These are phyloP conservation scores for Aspergillus homomorphus DNA, from an alignment of 495 filamentous ascomycete species.

Conservation along the genomic window DNA sequence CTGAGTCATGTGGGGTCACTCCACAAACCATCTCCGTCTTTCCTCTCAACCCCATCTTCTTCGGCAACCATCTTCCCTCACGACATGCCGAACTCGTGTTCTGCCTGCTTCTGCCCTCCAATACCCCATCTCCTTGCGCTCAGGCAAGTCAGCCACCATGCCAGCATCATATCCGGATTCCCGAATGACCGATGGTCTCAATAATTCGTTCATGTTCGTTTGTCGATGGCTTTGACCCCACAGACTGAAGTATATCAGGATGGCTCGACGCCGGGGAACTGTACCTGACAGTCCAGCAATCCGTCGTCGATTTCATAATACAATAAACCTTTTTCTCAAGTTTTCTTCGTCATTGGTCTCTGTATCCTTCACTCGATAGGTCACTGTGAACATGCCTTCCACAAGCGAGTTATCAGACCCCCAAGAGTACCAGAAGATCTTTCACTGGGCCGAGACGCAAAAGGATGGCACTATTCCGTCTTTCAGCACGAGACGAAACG, in stretches of 20 bases:
- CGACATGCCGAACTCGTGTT: slow-evolving; percentile 17
- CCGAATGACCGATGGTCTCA: background rate
- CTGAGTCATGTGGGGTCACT: slow-evolving; percentile 41
- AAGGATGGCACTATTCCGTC: slow-evolving; percentile 49
- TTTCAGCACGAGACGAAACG: slow-evolving; percentile 47
- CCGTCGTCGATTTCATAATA: background rate
- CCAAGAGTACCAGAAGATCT: slow-evolving; percentile 53
- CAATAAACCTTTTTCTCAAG: background rate
- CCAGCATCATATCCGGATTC: background rate
- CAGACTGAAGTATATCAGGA: slow-evolving; percentile 5
- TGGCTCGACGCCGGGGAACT: background rate
- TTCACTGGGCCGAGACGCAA: slow-evolving; percentile 58
- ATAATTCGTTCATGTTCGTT: background rate
- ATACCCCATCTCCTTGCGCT: background rate
- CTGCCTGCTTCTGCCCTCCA: background rate
- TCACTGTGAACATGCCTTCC: slow-evolving; percentile 34
- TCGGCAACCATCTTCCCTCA: slow-evolving; percentile 16
- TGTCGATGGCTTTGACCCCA: background rate
- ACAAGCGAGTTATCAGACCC: slow-evolving; percentile 28
- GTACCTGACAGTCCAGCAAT: background rate
- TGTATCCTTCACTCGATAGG: background rate
- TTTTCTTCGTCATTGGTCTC: background rate
- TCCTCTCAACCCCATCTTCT: background rate
- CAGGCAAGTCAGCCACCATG: background rate
- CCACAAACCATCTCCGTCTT: slow-evolving; percentile 5